These are phyloP conservation scores for Zancudomyces culisetae DNA, from an alignment of 371 early-diverging fungal genomes.

Conservation along the genomic window DNA sequence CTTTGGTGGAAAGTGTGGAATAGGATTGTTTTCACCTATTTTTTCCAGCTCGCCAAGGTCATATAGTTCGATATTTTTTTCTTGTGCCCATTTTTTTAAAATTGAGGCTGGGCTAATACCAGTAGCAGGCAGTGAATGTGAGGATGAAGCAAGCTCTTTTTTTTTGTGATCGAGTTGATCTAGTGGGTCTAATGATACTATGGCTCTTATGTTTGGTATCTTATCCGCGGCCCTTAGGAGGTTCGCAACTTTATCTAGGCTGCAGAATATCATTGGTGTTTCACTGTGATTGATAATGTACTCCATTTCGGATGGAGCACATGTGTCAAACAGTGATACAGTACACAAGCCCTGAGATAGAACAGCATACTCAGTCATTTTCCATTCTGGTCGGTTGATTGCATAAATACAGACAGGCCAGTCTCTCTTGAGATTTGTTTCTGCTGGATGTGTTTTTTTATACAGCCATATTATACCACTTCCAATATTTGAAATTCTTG, in stretches of 20 bases:
- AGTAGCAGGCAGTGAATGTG: too few relatives aligned
- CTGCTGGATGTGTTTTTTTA: constrained; percentile 6
- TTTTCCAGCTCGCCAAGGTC: constrained; percentile 35
- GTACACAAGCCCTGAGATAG: constrained; percentile 38
- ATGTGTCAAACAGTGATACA: constrained; percentile 90
- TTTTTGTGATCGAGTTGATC: constrained; percentile 16
- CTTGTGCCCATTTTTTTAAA: constrained; percentile 23
- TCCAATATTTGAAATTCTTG: constrained; percentile 40
- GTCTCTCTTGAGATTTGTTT: not conserved
- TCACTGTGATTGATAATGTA: constrained; percentile 50
- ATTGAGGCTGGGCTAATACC: constrained; percentile 17
- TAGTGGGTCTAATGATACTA: constrained; percentile 60
- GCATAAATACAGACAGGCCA: constrained; percentile 51
- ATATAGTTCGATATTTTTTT: constrained; percentile 14
- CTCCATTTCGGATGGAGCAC: constrained; percentile 57
- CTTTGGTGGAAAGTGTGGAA: constrained; percentile 27
- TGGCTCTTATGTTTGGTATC: constrained; percentile 41
- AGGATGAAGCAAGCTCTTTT: constrained; percentile 12
- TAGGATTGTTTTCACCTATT: constrained; percentile 28
- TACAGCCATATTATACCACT: constrained; percentile 28
- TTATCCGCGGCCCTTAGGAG: constrained; percentile 36
- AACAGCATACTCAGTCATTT: constrained; percentile 60
- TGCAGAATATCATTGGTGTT: constrained; percentile 45
- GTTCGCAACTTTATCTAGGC: constrained; percentile 40
- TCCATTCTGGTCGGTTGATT: constrained; percentile 81